Evolutionary conservation across 73 alveolate genomes (phyloP), one percentile per base, ranked within the genome.

Genomic region (Strombidium stylifer): DNA sequence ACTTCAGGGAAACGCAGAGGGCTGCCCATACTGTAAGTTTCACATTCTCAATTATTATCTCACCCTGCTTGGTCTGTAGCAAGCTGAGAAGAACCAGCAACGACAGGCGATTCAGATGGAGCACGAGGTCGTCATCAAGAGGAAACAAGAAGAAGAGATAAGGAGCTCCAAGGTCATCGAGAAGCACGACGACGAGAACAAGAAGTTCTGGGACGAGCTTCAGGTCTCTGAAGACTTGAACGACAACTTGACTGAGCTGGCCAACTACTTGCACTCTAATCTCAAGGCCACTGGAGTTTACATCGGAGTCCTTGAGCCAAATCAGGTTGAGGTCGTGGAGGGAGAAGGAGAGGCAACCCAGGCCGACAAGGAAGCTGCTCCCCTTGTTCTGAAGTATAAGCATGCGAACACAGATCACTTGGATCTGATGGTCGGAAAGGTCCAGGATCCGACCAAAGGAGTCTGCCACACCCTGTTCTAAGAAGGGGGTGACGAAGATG

Each of bases 281-380:
- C 71, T 85, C 24, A 79, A 81, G 2, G 88, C 96, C 18, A 93
- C 99, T 23, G 98, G 98, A 19, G 97, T 91, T 15, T 95, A 95
- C 68, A 70, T 95, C 30, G 99, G 97, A 19, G 34, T 66, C 25
- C 82, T 84, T 19, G 97, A 85, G 5, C 47, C 37, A 59, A 88
- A 76, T 40, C 60, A 78, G 79, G 72, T 50, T 36, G 64, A 51
- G 61, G 88, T 91, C 44, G 66, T 16, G 4, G 95, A 82, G 28
- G 90, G 71, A 1, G 99, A 95, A 61, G 97, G 88, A 55, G 97
- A 90, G 42, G 75, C 61, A 44, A 98, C 98, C 1, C 99, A 95
- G 53, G 70, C 86, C 12, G 96, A 95, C 70, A 84, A 66, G 0
- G 90, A 87, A 19, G 77, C 77, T 21, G 89, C 92, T 8, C 58